Conservation (phyloP, 1,284 basidiomycete genomes). For the Ceratobasidium sp. region DNA sequence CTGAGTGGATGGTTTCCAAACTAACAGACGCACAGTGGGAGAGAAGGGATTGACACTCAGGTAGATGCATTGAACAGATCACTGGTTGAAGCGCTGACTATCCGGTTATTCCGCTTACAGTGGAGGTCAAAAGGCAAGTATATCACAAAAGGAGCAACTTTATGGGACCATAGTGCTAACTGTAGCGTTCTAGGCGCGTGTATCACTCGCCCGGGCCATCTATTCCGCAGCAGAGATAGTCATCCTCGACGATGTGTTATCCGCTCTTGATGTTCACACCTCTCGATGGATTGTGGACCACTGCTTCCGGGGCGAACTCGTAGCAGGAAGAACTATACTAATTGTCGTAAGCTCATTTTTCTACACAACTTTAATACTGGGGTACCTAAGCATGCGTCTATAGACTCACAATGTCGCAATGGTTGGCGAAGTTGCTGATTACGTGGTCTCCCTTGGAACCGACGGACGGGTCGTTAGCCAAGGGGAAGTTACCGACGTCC, state of each 20-base stretch:
- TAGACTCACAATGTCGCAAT: constrained; percentile 52
- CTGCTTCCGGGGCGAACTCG: constrained; percentile 50
- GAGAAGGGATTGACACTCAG: constrained; percentile 80
- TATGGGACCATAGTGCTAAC: no score
- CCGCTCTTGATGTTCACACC: constrained; percentile 52
- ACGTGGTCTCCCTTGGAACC: constrained; percentile 50
- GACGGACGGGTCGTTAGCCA: constrained; percentile 61
- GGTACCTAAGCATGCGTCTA: background rate
- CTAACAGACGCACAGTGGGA: constrained; percentile 84
- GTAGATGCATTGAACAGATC: constrained; percentile 49
- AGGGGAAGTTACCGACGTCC: constrained; percentile 56
- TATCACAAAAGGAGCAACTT: no score
- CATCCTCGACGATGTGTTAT: constrained; percentile 50
- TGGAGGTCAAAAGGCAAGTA: constrained; percentile 63
- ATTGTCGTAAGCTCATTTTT: constrained; percentile 47
- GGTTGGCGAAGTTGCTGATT: constrained; percentile 50
- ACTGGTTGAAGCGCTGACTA: constrained; percentile 18
- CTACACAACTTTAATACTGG: background rate
- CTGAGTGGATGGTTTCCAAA: no score
- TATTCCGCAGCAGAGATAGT: constrained; percentile 79
- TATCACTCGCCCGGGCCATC: constrained; percentile 79
- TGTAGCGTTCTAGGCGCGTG: constrained; percentile 80
- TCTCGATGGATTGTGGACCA: constrained; percentile 53
- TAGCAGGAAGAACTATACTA: constrained; percentile 52
- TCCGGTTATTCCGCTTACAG: constrained; percentile 17